A percentile compares a stretch with the other conserved stretches of the same genome.
These are phyloP conservation scores for Suhomyces atakaporum DNA, from an alignment of 1,139 yeast species.

Conservation along the genomic window DNA sequence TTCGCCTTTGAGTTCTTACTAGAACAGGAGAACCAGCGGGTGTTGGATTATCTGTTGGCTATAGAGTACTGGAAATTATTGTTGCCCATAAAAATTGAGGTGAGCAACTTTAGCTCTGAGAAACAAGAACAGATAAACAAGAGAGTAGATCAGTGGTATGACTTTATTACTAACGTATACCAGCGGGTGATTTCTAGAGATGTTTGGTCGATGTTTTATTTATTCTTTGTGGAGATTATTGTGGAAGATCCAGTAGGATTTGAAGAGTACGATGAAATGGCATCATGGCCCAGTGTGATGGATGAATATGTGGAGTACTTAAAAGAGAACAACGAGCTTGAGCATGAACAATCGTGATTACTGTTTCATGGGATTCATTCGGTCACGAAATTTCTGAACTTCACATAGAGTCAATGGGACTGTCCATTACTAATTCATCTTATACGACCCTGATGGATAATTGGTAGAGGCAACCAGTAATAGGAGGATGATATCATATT, in stretches of 20 bases:
- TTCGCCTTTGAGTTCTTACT: slow-evolving; percentile 70
- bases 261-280: slow-evolving; percentile 66
- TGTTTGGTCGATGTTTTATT: slow-evolving; percentile 81
- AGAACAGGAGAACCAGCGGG: slow-evolving; percentile 58
- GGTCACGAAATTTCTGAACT: too few species aligned
- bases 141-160: slow-evolving; percentile 53
- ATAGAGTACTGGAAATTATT: slow-evolving; percentile 77
- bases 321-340: slow-evolving; percentile 37
- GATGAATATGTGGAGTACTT: slow-evolving; percentile 79
- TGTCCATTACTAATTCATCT: too few species aligned
- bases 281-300: slow-evolving; percentile 89
- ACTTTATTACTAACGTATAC: slow-evolving; percentile 42
- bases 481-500: too few species aligned
- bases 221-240: slow-evolving; percentile 58
- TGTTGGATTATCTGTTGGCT: slow-evolving; percentile 65
- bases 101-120: not conserved
- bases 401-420: too few species aligned
- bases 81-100: slow-evolving; percentile 32
- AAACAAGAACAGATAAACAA: slow-evolving; percentile 10
- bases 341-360: too few species aligned
- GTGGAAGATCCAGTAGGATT: slow-evolving; percentile 50
- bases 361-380: too few species aligned
- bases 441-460: too few species aligned
- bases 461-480: too few species aligned
- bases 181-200: slow-evolving; percentile 61